Evolutionary conservation across 345 rosid genomes (phyloP).

Genomic region (Passiflora organensis): DNA sequence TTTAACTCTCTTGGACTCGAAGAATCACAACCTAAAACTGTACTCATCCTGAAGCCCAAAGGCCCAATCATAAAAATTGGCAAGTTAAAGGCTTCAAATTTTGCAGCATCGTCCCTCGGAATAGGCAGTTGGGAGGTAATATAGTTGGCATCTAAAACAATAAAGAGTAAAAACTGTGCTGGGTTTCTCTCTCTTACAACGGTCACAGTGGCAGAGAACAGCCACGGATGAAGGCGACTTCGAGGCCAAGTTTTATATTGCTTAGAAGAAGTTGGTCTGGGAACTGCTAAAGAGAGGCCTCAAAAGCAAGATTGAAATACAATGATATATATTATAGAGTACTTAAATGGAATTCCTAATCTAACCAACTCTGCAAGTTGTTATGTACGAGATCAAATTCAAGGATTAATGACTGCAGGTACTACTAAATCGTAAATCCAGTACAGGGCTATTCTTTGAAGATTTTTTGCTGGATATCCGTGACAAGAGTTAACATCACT

Average conservation of each 20-base stretch:
- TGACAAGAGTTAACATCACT: too few relatives aligned
- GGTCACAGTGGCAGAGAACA: slow-evolving; percentile 24
- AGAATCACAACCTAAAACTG: too few relatives aligned
- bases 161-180: not conserved
- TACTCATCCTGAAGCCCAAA: too few relatives aligned
- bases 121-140: slow-evolving; percentile 51
- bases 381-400: too few relatives aligned
- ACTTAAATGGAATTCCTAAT: slow-evolving; percentile 27
- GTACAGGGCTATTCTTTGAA: too few relatives aligned
- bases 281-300: slow-evolving; percentile 32
- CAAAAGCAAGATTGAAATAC: slow-evolving; percentile 41
- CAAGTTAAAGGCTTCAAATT: slow-evolving; percentile 39
- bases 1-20: too few relatives aligned
- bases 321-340: slow-evolving; percentile 30
- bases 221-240: slow-evolving; percentile 35
- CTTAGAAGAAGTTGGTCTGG: slow-evolving; percentile 60
- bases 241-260: slow-evolving; percentile 53
- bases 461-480: too few relatives aligned
- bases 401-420: too few relatives aligned
- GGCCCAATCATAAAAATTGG: too few relatives aligned
- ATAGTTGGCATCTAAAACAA: not conserved
- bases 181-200: not conserved
- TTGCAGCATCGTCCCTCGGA: slow-evolving; percentile 25
- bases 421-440: too few relatives aligned
- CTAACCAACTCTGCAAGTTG: too few relatives aligned